A percentile compares a stretch with the other conserved stretches of the same genome.
These are phyloP conservation scores for Chenopodium berlandieri DNA, from an alignment of 148 eudicot species.

Conservation along the genomic window DNA sequence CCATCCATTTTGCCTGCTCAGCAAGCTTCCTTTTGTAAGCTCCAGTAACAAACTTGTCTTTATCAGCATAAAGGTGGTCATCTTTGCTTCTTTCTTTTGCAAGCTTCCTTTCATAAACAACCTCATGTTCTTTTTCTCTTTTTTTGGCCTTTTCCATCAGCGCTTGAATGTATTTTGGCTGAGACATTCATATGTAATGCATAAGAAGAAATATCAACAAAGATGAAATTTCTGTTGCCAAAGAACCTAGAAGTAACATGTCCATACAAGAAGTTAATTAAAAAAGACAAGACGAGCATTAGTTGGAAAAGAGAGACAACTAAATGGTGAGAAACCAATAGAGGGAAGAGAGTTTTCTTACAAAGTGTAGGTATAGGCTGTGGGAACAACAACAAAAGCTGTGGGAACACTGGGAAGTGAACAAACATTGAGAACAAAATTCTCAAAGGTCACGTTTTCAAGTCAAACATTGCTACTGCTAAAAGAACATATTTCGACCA, in stretches of 20 bases:
- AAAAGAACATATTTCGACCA: neutral
- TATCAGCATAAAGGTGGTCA: constrained; percentile 75
- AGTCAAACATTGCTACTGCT: neutral
- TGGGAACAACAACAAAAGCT: too few species aligned
- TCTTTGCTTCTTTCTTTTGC: constrained; percentile 90
- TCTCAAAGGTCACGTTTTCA: neutral
- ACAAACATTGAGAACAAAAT: neutral
- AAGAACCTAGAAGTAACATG: neutral
- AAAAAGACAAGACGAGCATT: neutral
- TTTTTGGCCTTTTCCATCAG: constrained; percentile 66
- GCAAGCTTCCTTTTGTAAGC: constrained; percentile 94
- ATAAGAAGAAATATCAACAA: neutral
- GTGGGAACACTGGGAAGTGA: too few species aligned
- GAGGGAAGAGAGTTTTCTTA: neutral
- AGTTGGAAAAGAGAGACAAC: neutral
- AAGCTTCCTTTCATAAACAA: constrained; percentile 82
- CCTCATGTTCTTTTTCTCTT: constrained; percentile 82
- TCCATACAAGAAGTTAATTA: neutral
- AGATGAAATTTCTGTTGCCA: neutral
- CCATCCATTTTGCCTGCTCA: constrained; percentile 80
- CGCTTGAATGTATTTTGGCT: constrained; percentile 74
- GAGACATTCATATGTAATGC: constrained; percentile 27
- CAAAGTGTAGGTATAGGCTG: too few species aligned
- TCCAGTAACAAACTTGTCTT: constrained; percentile 82
- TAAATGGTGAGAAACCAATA: neutral